phyloP scores from a whole-genome alignment of 192 early-diverging fungal genomes.

The Coemansia sp. region DNA sequence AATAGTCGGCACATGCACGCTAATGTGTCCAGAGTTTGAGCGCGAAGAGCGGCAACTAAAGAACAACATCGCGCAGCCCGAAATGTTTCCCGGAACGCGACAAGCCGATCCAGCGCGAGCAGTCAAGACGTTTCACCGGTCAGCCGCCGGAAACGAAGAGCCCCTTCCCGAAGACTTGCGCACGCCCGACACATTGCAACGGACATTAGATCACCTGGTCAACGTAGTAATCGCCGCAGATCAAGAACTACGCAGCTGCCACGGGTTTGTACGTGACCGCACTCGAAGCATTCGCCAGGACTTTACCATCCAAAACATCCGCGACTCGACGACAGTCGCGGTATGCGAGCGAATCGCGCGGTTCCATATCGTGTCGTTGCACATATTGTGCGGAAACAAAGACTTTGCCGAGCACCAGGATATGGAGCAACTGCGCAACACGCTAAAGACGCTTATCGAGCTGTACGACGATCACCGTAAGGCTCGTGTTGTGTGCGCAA shows the following conservation, averaged over 20 bases:
- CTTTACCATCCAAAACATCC: slow-evolving; percentile 81
- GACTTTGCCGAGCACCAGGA: slow-evolving; percentile 79
- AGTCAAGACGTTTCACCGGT: slow-evolving; percentile 83
- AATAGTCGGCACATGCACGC: slow-evolving; percentile 75
- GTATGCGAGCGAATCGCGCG: slow-evolving; percentile 83
- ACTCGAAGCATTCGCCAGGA: slow-evolving; percentile 83
- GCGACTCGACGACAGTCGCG: slow-evolving; percentile 64
- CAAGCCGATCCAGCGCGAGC: slow-evolving; percentile 63
- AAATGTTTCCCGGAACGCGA: slow-evolving; percentile 64
- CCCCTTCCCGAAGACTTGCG: slow-evolving; percentile 87
- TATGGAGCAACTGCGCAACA: slow-evolving; percentile 85
- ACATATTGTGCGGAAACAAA: slow-evolving; percentile 68
- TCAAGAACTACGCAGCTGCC: slow-evolving; percentile 62
- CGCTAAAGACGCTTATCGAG: slow-evolving; percentile 80
- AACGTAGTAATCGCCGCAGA: slow-evolving; percentile 54
- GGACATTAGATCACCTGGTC: slow-evolving; percentile 69
- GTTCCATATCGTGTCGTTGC: slow-evolving; percentile 79
- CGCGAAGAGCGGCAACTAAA: slow-evolving; percentile 79
- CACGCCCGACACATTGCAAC: slow-evolving; percentile 66
- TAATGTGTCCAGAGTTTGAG: slow-evolving; percentile 91
- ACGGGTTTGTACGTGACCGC: slow-evolving; percentile 83
- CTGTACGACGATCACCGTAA: slow-evolving; percentile 78
- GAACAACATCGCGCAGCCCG: slow-evolving; percentile 69
- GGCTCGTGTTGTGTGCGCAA: slow-evolving; percentile 58
- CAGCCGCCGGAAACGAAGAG: slow-evolving; percentile 82